Evolutionary conservation across 257 asterid genomes (phyloP), one percentile per base, ranked within the genome.

Genomic region (Solanum clarkiae): DNA sequence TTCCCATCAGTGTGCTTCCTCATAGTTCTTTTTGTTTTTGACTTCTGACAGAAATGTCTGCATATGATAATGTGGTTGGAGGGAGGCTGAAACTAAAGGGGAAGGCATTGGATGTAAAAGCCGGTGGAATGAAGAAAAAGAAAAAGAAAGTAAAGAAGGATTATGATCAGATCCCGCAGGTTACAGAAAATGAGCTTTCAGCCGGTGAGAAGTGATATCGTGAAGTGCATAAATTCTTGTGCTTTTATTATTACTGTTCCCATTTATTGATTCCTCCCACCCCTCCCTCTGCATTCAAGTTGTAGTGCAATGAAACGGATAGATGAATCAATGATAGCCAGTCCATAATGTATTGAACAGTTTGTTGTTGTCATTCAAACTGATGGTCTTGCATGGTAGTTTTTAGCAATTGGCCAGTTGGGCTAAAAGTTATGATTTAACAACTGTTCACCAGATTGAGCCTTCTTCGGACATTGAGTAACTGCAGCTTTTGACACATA

Each of bases 41-140:
- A 9, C 8, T 56, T 10, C 87, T 72, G 66, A 63, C 90, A 92
- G 87, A 88, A 51, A 95, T 94, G 98, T 95, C 98, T 75, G 87
- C 91, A 20, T 96, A 93, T 82, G 99, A 96, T 56, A 96, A 94
- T 90, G 95, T 94, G 80, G 91, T 96, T 7, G 92, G 93, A 10
- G 99, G 99, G 82, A 96, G 92, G 91, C 92, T 96, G 86, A 95
- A 95, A 91, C 94, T 96, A 10, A 94, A 96, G 94, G 99, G 99
- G 8, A 95, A 96, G 90, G 96, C 99, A 36, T 88, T 96, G 84
- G 99, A 95, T 92, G 98, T 96, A 72, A 92, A 90, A 89, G 91
- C 95, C 3, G 90, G 89, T 72, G 93, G 96, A 44, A 84, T 93
- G 29, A 91, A 91, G 91, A 95, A 94, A 85, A 93, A 93, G 92